Base-by-base conservation (phyloP, 148 eudicot species). In the Camellia sinensis region DNA sequence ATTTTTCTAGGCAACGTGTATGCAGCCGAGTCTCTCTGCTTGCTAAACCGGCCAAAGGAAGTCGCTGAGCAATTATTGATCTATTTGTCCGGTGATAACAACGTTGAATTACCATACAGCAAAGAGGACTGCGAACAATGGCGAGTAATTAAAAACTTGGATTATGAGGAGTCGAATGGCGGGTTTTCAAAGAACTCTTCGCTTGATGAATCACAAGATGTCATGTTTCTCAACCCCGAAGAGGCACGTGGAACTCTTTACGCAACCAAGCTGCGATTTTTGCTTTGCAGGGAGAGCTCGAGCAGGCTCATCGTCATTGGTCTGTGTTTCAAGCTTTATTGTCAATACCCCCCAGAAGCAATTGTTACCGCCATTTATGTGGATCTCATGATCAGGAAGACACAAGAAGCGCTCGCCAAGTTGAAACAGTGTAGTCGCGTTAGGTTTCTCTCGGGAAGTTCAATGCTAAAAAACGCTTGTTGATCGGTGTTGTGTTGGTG, bases 21-120 rank as follows among this genome's bases (percentile, higher is more conserved):
- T 84, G 94, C 93, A 72, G 96, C 98, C 0, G 98, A 95, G 81
- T 93, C 98, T 78, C 87, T 93, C 19, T 95, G 98, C 84, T 86
- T 90, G 73, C 87, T 95, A 19, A 91, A 90, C 86, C 90, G 87
- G 67, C 90, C 92, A 37, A 85, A 88, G 50, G 94, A 95, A 85
- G 98, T 97, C 85, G 90, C 97, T 21, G 93, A 91, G 59, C 94
- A 87, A 83, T 83, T 93, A 63, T 86, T 81, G 44, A 71, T 73
- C 56, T 95, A 93, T 83, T 74, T 93, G 56, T 88, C 91, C 0
- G 65, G 81, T 53, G 93, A 82, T 65, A 83, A 67, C 71, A 84
- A 64, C 65, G 73, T 89, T 19, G 93, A 88, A 73, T 67, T 85
- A 44, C 98, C 98, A 0, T 95, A 91, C 80, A 88, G 74, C 53